These are phyloP conservation scores for Venturia pyrina DNA, from an alignment of 2,329 filamentous ascomycete species.

Conservation along the genomic window DNA sequence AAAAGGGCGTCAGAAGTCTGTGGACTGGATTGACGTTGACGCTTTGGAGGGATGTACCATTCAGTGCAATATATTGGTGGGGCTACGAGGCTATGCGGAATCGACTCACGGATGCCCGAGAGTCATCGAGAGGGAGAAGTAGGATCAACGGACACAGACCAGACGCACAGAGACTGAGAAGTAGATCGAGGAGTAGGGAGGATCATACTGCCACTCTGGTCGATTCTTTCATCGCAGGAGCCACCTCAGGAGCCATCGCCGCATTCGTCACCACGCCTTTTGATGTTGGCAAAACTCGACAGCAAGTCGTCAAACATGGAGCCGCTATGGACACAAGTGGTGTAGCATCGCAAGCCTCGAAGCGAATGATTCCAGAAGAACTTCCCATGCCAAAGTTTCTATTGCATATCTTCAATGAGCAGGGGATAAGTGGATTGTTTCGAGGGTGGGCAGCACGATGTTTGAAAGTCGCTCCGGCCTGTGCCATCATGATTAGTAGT, in stretches of 20 bases:
- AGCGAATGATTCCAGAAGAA: constrained; percentile 53
- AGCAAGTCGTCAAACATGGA: constrained; percentile 68
- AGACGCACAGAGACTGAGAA: constrained; percentile 20
- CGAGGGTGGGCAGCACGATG: constrained; percentile 85
- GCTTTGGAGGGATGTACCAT: constrained; percentile 93
- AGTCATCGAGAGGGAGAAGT: constrained; percentile 14
- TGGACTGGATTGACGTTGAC: constrained; percentile 89
- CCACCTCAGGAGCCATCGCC: constrained; percentile 70
- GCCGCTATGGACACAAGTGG: constrained; percentile 21
- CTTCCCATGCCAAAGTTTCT: constrained; percentile 71
- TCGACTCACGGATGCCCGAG: constrained; percentile 57
- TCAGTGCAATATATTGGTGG: constrained; percentile 97
- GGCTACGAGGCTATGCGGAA: constrained; percentile 82
- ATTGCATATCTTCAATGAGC: constrained; percentile 81
- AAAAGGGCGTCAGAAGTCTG: constrained; percentile 67
- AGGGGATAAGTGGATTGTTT: constrained; percentile 75
- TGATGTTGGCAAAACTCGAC: constrained; percentile 92
- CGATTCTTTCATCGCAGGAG: constrained; percentile 84
- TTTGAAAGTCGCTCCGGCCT: constrained; percentile 89
- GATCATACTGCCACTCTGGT: constrained; percentile 68
- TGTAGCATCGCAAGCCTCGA: constrained; percentile 31
- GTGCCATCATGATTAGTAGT: constrained; percentile 98
- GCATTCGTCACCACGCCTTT: constrained; percentile 90
- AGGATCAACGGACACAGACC: constrained; percentile 20
- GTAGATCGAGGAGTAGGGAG: constrained; percentile 51